Conservation (phyloP, 169 alveolate species). For the Cryptosporidium meleagridis region DNA sequence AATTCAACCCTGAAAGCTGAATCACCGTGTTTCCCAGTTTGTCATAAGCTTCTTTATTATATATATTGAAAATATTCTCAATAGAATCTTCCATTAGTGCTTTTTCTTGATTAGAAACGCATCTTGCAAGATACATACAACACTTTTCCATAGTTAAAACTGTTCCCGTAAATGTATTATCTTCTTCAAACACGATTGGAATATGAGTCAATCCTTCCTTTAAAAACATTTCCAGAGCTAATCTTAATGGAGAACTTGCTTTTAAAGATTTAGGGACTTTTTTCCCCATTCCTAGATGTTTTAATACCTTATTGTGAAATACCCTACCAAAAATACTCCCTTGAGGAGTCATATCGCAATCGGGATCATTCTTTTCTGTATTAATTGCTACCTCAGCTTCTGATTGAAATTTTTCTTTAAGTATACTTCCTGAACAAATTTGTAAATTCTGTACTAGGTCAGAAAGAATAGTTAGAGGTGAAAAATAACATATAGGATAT, state of each 20-base stretch:
- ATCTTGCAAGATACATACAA: constrained; percentile 41
- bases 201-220: constrained; percentile 49
- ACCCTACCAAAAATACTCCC: constrained; percentile 22
- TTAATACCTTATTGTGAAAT: constrained; percentile 38
- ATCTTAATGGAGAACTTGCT: constrained; percentile 21
- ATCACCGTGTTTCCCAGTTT: neutral
- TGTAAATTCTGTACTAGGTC: constrained; percentile 44
- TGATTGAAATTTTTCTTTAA: neutral
- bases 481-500: constrained; percentile 61
- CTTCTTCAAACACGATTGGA: constrained; percentile 35
- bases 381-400: neutral
- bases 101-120: constrained; percentile 34
- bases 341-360: constrained; percentile 3
- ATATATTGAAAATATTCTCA: constrained; percentile 4
- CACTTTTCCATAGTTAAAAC: constrained; percentile 61
- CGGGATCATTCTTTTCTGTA: neutral
- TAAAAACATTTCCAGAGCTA: constrained; percentile 48
- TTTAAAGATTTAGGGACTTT: constrained; percentile 22
- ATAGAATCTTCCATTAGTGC: constrained; percentile 29
- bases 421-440: constrained; percentile 12
- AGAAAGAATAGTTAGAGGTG: constrained; percentile 48
- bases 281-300: constrained; percentile 10
- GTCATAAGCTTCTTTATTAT: neutral
- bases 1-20: constrained; percentile 1
- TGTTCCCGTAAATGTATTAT: constrained; percentile 27